Base-by-base conservation (phyloP, 805 yeast genomes). In the Candida ortonii region DNA sequence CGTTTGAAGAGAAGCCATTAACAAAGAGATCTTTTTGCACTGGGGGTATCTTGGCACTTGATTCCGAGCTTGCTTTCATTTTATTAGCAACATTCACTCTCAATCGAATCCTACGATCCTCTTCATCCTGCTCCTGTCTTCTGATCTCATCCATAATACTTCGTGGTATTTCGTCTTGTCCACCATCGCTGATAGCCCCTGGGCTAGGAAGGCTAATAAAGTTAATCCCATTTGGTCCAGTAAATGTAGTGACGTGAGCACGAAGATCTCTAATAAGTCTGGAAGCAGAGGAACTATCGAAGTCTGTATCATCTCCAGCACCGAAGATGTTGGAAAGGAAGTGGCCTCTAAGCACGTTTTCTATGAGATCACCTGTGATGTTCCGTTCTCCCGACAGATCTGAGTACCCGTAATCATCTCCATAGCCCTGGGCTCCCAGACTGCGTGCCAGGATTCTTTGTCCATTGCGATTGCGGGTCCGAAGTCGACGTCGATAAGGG, bases 1-100 rank as follows among this genome's bases (percentile, higher is more conserved):
- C 61, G n/a, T 44, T 55, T 11, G 57, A 52, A 0, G 62, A 55
- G 18, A 67, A 53, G 3, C 55, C 56, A 24, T 53, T 51, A 1
- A 50, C 41, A 30, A 44, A 55, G 22, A 35, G 25, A 2, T 30
- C 7, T 14, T 32, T 30, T 20, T 43, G 37, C 3, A 41, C 41
- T 5, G 22, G 34, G 1, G 49, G 36, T 8, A 57, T 44, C 7
- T 21, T 22, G 2, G 52, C 39, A 16, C 34, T 37, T 12, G 38
- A 7, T 21, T 49, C 50, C 6, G 38, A 32, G 12, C 37, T 26
- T 20, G 28, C 32, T 30, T 41, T 44, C 39, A 45, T 44, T 31
- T 39, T 52, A 35, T 44, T 36, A 3, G 60, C 55, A 28, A 48
- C 32, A 16, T 32, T 35, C 4, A 28, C 35, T 25, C 63, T 43